Base-by-base conservation (phyloP, 1,139 yeast species). In the Entelexis paramagnoliae region DNA sequence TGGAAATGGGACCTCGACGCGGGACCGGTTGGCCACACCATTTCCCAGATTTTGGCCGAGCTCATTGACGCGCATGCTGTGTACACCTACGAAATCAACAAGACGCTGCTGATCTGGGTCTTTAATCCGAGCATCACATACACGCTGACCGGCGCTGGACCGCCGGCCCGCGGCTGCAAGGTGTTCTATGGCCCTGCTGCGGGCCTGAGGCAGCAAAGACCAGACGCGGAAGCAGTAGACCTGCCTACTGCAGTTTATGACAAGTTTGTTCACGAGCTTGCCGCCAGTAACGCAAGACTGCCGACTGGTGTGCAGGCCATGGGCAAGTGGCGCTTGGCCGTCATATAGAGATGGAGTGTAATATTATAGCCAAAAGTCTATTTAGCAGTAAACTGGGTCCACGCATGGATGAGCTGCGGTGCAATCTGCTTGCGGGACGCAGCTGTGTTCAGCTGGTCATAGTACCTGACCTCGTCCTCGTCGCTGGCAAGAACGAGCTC, bases 341-440 rank as follows among this genome's bases (percentile, higher is more conserved):
- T 66, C 36, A 56, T 68, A 17, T 50, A 33, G 33, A n/a, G n/a
- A n/a, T n/a, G n/a, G n/a, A n/a, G n/a, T n/a, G n/a, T n/a, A n/a
- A 28, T 28, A 28, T 5, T 28, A 4, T 8, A 28, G n/a, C 2
- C 19, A 3, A 22, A 26, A 20, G 19, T 6, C 34, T 39, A n/a
- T 5, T 42, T 19, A 3, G 33, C 17, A 11, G 16, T 24, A 26
- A 24, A 42, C 38, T 35, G 9, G 11, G 35, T 47, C 34, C 34
- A 51, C 13, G 54, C 52, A 1, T 20, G 19, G 13, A 32, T 38
- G 16, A 56, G 24, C 9, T 38, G 43, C 9, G 95, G 95, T 9
- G 85, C 94, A n/a, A 88, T 86, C 64, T 84, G 93, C 63, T 88
- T 88, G 60, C 96, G 74, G 32, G 91, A 83, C 1, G 89, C 88